These are phyloP conservation scores for Ramaria sp. DNA, from an alignment of 768 basidiomycete species.

Conservation along the genomic window DNA sequence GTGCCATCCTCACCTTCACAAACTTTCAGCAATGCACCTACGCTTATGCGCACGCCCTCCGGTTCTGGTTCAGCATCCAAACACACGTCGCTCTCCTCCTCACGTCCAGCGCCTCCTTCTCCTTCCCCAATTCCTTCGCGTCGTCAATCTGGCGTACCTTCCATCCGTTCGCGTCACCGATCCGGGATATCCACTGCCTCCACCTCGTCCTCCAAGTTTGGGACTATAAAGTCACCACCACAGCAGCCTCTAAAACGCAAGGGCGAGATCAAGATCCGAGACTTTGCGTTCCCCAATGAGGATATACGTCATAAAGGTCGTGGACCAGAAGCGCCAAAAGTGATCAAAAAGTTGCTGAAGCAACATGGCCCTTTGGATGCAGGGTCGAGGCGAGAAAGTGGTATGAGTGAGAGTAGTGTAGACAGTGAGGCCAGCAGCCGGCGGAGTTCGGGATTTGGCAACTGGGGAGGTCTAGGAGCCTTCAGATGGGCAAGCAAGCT, in stretches of 20 bases:
- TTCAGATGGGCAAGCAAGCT: constrained; percentile 28
- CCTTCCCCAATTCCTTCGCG: constrained; percentile 3
- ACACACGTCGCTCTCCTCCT: constrained; percentile 28
- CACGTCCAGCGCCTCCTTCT: constrained; percentile 41
- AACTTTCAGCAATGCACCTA: background rate
- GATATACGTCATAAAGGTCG: constrained; percentile 35
- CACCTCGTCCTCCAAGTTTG: background rate
- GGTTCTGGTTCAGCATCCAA: constrained; percentile 5
- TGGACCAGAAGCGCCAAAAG: constrained; percentile 29
- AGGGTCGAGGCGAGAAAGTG: background rate
- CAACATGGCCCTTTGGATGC: constrained; percentile 19
- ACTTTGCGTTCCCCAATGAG: constrained; percentile 31
- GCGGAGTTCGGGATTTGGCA: constrained; percentile 22
- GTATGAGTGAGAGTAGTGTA: constrained; percentile 1
- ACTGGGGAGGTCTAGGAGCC: constrained; percentile 25
- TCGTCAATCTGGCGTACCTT: constrained; percentile 11
- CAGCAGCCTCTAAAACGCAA: constrained; percentile 2
- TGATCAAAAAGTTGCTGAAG: constrained; percentile 6
- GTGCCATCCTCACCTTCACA: background rate
- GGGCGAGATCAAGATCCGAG: constrained; percentile 33
- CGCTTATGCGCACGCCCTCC: background rate
- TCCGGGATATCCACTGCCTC: constrained; percentile 3
- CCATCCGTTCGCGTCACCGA: constrained; percentile 14
- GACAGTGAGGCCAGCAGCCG: constrained; percentile 17
- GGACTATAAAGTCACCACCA: constrained; percentile 8